Base-by-base conservation (phyloP, 2,329 filamentous ascomycete species). In the Xylariaceae sp. region DNA sequence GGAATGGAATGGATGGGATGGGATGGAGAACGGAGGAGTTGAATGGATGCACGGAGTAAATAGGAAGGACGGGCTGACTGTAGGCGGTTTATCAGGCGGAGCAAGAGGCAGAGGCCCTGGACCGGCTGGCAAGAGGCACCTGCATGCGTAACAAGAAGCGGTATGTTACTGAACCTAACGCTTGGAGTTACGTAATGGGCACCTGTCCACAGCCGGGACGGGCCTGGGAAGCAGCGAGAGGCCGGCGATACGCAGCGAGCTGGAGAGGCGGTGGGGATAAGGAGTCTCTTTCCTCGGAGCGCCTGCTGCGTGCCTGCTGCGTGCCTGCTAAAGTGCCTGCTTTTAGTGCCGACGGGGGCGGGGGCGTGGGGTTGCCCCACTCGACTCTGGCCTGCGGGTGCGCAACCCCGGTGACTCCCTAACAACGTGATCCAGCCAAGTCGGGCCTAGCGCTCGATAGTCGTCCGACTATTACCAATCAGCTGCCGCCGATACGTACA, bases 401-500 rank as follows among this genome's bases (percentile, higher is more conserved):
- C 9, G 37, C 37, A 41, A 41, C 9, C 37, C 37, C 11, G 48
- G 18, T 50, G 48, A 50, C 48, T 50, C 51, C 63, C 56, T 48
- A 53, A 49, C 50, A 66, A 62, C 62, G 66, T 68, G 65, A 67
- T 64, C 61, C 56, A 60, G 34, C 60, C 55, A 44, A 61, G 62
- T 63, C 15, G 41, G 51, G 57, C 51, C 35, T 65, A 66, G 60
- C 41, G 44, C n/a, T 23, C 2, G 48, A 50, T 23, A 23, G 13
- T 15, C 15, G 15, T 7, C 10, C 44, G 7, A 15, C 17, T 18
- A 30, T 50, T 50, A 50, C 18, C 48, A 34, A 7, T 34, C 17
- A 50, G 7, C 18, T 41, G 9, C 9, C 37, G 8, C 9, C 37
- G 37, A 41, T 41, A 41, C 37, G 37, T 10, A 13, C 37, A 41